A percentile compares a stretch with the other conserved stretches of the same genome.
Evolutionary conservation across 192 early-diverging fungal genomes (phyloP).

Genomic region (Coemansia sp.): DNA sequence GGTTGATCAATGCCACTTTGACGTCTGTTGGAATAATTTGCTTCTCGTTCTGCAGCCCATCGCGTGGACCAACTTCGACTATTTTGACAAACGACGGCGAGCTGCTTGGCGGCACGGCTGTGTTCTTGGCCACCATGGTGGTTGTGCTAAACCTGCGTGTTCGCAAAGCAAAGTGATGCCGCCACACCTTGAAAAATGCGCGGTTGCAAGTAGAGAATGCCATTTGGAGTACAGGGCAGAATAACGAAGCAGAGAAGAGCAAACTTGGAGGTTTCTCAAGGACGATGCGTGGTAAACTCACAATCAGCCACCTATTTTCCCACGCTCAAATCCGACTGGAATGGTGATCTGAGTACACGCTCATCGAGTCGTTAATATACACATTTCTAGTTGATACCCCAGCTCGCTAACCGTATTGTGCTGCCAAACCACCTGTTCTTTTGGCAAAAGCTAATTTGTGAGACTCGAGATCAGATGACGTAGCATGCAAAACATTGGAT

Average conservation of each 20-base stretch:
- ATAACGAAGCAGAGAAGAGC: not conserved
- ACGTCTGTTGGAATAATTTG: constrained; percentile 72
- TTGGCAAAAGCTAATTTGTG: not conserved
- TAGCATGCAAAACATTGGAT: not conserved
- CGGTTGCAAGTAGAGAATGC: not conserved
- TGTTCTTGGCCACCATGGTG: constrained; percentile 8
- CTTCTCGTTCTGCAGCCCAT: constrained; percentile 97
- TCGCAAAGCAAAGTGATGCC: not conserved
- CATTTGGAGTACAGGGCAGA: not conserved
- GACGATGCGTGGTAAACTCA: not conserved
- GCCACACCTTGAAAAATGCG: not conserved
- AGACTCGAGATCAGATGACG: not conserved
- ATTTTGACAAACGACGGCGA: constrained; percentile 70
- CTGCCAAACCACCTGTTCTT: not conserved
- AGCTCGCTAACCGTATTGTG: not conserved
- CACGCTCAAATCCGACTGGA: not conserved
- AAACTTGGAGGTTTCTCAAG: not conserved
- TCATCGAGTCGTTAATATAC: not conserved
- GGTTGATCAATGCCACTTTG: constrained; percentile 88
- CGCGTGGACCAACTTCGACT: constrained; percentile 94
- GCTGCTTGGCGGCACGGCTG: not conserved
- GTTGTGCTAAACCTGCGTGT: constrained; percentile 21
- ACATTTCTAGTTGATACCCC: no score
- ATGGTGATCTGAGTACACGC: not conserved
- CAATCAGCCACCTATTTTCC: not conserved